Evolutionary conservation across 2,329 filamentous ascomycete genomes (phyloP).

Genomic region (Monilinia fructigena): DNA sequence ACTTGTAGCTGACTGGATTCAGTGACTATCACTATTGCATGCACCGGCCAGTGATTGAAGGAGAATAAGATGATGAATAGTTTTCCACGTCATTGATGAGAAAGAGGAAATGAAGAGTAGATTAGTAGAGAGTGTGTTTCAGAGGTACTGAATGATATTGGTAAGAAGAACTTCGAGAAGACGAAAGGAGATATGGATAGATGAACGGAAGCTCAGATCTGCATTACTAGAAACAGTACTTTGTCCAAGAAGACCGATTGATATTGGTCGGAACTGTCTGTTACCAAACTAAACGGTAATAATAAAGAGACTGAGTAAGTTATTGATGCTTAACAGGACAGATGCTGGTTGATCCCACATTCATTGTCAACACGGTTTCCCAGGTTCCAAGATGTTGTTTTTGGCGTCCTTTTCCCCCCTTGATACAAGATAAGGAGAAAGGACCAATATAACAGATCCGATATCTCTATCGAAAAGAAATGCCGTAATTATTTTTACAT

Average conservation of each 20-base stretch:
- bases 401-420: conserved; percentile 2
- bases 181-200: conserved; percentile 14
- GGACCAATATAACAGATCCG: conserved; percentile 16
- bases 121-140: neutral
- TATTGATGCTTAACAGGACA: conserved; percentile 7
- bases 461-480: conserved; percentile 15
- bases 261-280: conserved; percentile 5
- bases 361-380: conserved; percentile 10
- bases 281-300: conserved; percentile 1
- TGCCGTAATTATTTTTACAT: conserved; percentile 24
- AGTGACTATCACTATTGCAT: conserved; percentile 32
- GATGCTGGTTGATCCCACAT: conserved; percentile 6
- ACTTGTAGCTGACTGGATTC: conserved; percentile 22
- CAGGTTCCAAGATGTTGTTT: conserved; percentile 8
- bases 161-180: conserved; percentile 6
- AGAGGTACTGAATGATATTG: neutral
- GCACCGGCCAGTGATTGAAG: conserved; percentile 37
- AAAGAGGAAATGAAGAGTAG: conserved; percentile 19
- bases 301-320: conserved; percentile 1
- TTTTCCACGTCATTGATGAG: conserved; percentile 38
- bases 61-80: conserved; percentile 35
- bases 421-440: conserved; percentile 14
- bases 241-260: neutral
- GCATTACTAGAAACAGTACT: conserved; percentile 19
- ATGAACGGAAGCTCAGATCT: conserved; percentile 26